phyloP scores from a whole-genome alignment of 352 stramenopile genomes.

The Phytophthora boehmeriae region DNA sequence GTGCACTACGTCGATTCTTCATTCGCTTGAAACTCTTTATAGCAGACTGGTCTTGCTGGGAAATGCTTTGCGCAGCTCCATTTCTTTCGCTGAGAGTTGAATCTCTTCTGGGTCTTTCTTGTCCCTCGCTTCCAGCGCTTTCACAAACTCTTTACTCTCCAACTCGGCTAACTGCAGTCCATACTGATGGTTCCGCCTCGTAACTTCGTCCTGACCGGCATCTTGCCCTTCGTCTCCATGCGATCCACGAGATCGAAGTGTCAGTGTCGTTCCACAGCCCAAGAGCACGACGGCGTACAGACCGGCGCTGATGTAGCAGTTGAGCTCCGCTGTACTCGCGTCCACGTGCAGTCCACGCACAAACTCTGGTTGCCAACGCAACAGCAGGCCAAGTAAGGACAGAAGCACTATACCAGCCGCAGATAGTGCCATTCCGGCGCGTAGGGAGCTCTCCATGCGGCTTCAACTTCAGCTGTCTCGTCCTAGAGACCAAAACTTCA shows the following conservation, averaged over 20 bases:
- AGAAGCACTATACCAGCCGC: constrained; percentile 53
- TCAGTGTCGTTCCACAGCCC: constrained; percentile 28
- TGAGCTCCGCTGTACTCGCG: constrained; percentile 45
- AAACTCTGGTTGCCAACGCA: constrained; percentile 64
- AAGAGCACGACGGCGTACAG: constrained; percentile 58
- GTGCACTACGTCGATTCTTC: constrained; percentile 22
- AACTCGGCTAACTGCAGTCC: constrained; percentile 38
- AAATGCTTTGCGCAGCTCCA: constrained; percentile 23
- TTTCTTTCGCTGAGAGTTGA: not conserved
- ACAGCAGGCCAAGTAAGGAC: constrained; percentile 59
- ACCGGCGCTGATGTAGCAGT: constrained; percentile 65
- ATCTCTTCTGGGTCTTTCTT: constrained; percentile 18
- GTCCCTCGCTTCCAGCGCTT: constrained; percentile 33
- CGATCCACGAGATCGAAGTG: constrained; percentile 20
- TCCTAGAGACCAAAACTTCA: constrained; percentile 7
- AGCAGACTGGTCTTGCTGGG: constrained; percentile 14
- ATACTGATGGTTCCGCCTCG: constrained; percentile 29
- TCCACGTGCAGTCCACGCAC: constrained; percentile 58
- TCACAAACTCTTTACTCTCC: constrained; percentile 41
- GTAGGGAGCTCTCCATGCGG: constrained; percentile 43
- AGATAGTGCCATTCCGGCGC: constrained; percentile 49
- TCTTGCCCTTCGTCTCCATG: constrained; percentile 8
- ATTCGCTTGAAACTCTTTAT: constrained; percentile 3
- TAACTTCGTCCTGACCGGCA: constrained; percentile 4
- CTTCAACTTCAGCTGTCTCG: constrained; percentile 14